Evolutionary conservation across 2,329 filamentous ascomycete genomes (phyloP).

Genomic region (Xylariaceae sp.): DNA sequence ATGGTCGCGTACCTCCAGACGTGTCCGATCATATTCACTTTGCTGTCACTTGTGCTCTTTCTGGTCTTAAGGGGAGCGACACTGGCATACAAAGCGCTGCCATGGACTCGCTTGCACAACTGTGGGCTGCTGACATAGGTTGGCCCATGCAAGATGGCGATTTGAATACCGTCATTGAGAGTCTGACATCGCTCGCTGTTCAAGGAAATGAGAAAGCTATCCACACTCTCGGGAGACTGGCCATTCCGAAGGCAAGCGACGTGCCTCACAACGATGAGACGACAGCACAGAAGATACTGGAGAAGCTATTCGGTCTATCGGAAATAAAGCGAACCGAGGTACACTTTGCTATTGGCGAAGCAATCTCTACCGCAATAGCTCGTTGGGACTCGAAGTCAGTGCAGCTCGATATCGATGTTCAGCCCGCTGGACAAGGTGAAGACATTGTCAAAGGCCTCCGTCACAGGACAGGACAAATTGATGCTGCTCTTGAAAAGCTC

Average conservation of each 20-base stretch:
- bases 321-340: conserved; percentile 82
- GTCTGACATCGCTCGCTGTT: conserved; percentile 62
- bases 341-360: conserved; percentile 87
- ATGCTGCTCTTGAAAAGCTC: conserved; percentile 62
- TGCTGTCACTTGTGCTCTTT: conserved; percentile 19
- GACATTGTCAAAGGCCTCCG: conserved; percentile 30
- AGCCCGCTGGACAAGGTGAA: conserved; percentile 41
- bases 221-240: conserved; percentile 69
- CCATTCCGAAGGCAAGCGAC: conserved; percentile 47
- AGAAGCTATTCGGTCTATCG: conserved; percentile 68
- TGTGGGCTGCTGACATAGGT: conserved; percentile 32
- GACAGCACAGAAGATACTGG: conserved; percentile 52
- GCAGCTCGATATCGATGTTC: conserved; percentile 69
- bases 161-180: conserved; percentile 58
- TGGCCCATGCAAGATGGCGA: conserved; percentile 31
- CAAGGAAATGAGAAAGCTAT: conserved; percentile 72
- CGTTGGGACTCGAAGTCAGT: conserved; percentile 83
- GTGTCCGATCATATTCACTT: conserved; percentile 26
- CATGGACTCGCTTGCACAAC: conserved; percentile 30
- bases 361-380: conserved; percentile 68
- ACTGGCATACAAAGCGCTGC: conserved; percentile 26
- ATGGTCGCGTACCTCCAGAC: conserved; percentile 22
- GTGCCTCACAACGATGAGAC: conserved; percentile 33
- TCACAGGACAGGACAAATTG: conserved; percentile 41
- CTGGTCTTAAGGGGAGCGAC: conserved; percentile 20